Base-by-base conservation (phyloP, 2,329 filamentous ascomycete genomes). In the Dryadomyces sulphureus region DNA sequence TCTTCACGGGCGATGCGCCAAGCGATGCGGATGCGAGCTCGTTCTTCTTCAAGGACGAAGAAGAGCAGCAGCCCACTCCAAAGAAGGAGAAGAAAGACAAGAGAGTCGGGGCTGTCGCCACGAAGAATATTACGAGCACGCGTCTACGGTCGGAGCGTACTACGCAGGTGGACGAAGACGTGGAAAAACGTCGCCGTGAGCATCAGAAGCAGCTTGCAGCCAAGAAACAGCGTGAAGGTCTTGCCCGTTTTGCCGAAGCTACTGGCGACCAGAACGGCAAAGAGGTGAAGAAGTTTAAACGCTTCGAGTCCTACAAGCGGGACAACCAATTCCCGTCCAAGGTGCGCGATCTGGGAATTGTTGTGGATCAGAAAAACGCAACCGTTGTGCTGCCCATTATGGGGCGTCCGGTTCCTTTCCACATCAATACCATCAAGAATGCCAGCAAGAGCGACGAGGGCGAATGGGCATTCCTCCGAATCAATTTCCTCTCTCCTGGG, bases 31-130 rank as follows among this genome's bases (percentile, higher is more conserved):
- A 96, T 57, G 88, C 88, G 4, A 90, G 90, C 35, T 94, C 90
- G 0, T 98, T 98, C 70, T 96, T 95, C 66, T 98, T 98, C 70
- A 94, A 94, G 59, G 90, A 96, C 54, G 88, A 94, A 50, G 87
- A 94, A 59, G 85, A 93, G 54, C 78, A 86, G 52, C 80, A 87
- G 61, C 84, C 85, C 27, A 75, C 84, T 9, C 84, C 86, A n/a
- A 93, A 92, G 54, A 93, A 93, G 64, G 80, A 89, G 55, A 93
- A 92, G 72, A 87, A 81, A 63, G 83, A 92, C 55, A 71, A 79
- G 0, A 78, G 83, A 38, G 82, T 92, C 8, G 88, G 86, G 48
- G 88, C 89, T 24, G 84, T 95, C 49, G 88, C 89, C 21, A 84
- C 87, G 45, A 93, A 90, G 58, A 98, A 96, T 60, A 94, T 96